Percentiles rank a stretch among this genome's conserved stretches.
Conservation (phyloP, 208 protist genomes). For the Acanthamoeba lenticulata region DNA sequence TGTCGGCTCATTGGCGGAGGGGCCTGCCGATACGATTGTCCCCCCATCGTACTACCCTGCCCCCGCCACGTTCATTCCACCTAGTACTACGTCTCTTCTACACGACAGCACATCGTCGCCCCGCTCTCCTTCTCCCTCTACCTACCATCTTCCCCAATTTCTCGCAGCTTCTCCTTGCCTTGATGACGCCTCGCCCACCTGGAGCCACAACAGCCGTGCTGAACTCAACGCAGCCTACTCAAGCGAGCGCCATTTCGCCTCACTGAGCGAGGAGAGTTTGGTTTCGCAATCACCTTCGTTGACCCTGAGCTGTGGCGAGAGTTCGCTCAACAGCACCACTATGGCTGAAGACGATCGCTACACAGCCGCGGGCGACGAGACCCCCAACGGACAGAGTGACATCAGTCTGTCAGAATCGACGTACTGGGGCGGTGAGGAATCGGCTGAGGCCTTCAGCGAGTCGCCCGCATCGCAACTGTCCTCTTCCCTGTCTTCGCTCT, state of each 20-base stretch:
- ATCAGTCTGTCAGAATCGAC: not conserved
- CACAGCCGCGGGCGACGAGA: not conserved
- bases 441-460: not conserved
- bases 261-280: too few relatives aligned
- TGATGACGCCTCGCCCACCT: not conserved
- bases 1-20: not conserved
- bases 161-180: not conserved
- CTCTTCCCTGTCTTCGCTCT: not conserved
- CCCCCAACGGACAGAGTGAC: not conserved
- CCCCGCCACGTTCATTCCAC: not conserved
- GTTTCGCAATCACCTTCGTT: not conserved
- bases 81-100: not conserved
- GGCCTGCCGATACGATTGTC: not conserved
- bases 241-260: not conserved
- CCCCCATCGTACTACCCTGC: not conserved
- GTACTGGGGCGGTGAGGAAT: not conserved
- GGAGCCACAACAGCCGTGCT: not conserved
- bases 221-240: not conserved
- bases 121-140: slow-evolving; percentile 11
- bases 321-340: not conserved
- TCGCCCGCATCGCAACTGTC: not conserved
- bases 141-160: slow-evolving; percentile 56
- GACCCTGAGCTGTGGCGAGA: not conserved
- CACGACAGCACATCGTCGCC: not conserved
- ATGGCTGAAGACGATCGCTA: not conserved